Percentiles rank a stretch among this genome's conserved stretches.
Conservation (phyloP, 176 grass and related monocot species). For the Cymbopogon citratus region DNA sequence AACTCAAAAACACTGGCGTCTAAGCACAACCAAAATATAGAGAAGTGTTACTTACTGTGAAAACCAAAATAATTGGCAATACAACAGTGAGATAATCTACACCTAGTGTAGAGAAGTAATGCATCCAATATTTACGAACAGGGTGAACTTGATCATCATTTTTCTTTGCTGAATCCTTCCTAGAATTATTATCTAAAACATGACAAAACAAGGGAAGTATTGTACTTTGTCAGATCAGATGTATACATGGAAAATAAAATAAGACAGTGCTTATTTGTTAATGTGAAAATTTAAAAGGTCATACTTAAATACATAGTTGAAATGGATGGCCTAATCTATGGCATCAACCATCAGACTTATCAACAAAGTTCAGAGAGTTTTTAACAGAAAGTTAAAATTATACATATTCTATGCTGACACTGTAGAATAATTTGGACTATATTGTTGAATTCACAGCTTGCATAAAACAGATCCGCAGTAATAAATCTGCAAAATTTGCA, state of each 20-base stretch:
- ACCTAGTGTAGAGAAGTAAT: constrained; percentile 43
- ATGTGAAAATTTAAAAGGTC: neutral
- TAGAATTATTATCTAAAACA: constrained; percentile 40
- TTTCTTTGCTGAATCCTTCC: constrained; percentile 39
- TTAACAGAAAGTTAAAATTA: no score
- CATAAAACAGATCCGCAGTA: neutral
- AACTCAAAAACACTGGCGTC: constrained; percentile 13
- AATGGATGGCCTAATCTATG: neutral
- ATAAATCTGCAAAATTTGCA: constrained; percentile 1
- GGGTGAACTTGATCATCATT: constrained; percentile 35
- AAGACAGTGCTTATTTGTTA: neutral
- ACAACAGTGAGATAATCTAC: constrained; percentile 65
- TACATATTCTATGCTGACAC: no score
- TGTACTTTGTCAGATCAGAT: constrained; percentile 6
- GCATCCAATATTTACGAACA: constrained; percentile 39
- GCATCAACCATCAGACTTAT: neutral
- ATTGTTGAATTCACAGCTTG: neutral
- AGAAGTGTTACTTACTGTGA: constrained; percentile 52
- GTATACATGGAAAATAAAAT: constrained; percentile 20
- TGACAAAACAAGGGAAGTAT: constrained; percentile 16
- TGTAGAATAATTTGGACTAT: neutral
- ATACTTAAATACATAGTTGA: neutral
- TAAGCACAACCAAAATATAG: constrained; percentile 4
- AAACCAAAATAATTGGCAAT: constrained; percentile 69
- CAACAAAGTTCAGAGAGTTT: neutral